phyloP scores from a whole-genome alignment of 352 stramenopile species.

The Pythium coloratum region DNA sequence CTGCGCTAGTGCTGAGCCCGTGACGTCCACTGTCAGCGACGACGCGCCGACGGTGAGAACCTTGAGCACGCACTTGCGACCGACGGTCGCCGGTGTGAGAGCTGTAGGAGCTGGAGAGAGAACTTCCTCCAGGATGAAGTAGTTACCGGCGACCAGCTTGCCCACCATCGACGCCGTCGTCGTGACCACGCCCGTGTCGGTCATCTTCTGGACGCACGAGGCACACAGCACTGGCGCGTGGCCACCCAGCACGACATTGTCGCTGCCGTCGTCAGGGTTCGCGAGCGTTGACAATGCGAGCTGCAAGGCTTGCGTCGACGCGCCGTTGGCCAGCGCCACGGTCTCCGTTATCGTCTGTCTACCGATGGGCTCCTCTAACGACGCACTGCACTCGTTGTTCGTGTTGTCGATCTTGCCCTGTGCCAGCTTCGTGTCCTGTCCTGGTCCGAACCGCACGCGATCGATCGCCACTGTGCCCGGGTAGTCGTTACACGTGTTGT shows the following conservation, averaged over 20 bases:
- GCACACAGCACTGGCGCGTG: conserved; percentile 45
- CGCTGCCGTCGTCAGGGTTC: conserved; percentile 17
- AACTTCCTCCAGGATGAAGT: conserved; percentile 71
- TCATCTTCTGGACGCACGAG: conserved; percentile 61
- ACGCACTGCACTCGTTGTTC: conserved; percentile 57
- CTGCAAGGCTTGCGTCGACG: conserved; percentile 37
- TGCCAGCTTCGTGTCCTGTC: conserved; percentile 43
- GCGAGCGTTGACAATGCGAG: conserved; percentile 37
- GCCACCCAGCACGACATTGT: conserved; percentile 33
- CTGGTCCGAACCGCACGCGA: conserved; percentile 50
- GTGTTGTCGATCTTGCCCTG: conserved; percentile 54
- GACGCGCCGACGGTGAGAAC: background rate
- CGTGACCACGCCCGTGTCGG: conserved; percentile 33
- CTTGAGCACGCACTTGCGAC: conserved; percentile 55
- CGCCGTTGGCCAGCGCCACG: conserved; percentile 33
- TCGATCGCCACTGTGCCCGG: conserved; percentile 29
- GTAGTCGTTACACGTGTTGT: conserved; percentile 36
- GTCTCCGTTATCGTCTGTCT: conserved; percentile 44
- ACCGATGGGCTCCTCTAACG: conserved; percentile 40
- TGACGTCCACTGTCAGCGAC: conserved; percentile 22
- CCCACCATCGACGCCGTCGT: conserved; percentile 37
- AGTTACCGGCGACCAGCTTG: conserved; percentile 29
- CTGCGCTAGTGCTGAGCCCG: conserved; percentile 25
- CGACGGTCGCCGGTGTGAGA: conserved; percentile 34
- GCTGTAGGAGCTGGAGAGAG: conserved; percentile 41